Percentiles rank a stretch among this genome's conserved stretches.
These are phyloP conservation scores for Sphagnum fallax DNA, from an alignment of 228 moss, liverwort and hornwort genomes.

Conservation along the genomic window DNA sequence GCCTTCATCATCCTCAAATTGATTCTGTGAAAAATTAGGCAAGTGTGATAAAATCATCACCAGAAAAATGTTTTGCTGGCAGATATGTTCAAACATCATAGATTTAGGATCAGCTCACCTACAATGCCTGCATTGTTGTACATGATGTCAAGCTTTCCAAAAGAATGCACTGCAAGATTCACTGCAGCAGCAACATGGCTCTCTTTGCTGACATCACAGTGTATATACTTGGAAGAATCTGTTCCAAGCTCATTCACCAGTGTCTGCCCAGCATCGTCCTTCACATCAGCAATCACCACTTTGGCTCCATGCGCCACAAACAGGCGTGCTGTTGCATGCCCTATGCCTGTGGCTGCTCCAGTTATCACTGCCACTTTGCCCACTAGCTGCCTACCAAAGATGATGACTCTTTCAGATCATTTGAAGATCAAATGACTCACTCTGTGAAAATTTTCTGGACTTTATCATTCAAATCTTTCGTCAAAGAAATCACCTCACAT, in stretches of 20 bases:
- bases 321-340: constrained; percentile 1
- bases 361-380: constrained; percentile 23
- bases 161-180: constrained; percentile 10
- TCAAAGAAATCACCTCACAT: too few relatives aligned
- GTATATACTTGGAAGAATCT: constrained; percentile 6
- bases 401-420: too few relatives aligned
- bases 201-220: constrained; percentile 14
- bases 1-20: not conserved
- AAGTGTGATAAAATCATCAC: too few relatives aligned
- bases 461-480: too few relatives aligned
- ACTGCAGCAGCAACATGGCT: constrained; percentile 7
- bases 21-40: too few relatives aligned
- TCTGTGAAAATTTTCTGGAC: too few relatives aligned
- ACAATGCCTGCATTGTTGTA: constrained; percentile 11
- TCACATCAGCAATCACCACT: constrained; percentile 17
- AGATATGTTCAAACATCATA: not conserved
- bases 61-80: not conserved
- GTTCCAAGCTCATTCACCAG: constrained; percentile 9
- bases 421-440: too few relatives aligned
- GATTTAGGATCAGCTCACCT: not conserved
- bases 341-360: constrained; percentile 14
- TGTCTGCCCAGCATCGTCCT: constrained; percentile 3
- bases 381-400: constrained; percentile 6
- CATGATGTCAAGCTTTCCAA: constrained; percentile 22
- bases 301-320: constrained; percentile 22